phyloP scores from a whole-genome alignment of 805 yeast genomes.

The Candida bentonensis region DNA sequence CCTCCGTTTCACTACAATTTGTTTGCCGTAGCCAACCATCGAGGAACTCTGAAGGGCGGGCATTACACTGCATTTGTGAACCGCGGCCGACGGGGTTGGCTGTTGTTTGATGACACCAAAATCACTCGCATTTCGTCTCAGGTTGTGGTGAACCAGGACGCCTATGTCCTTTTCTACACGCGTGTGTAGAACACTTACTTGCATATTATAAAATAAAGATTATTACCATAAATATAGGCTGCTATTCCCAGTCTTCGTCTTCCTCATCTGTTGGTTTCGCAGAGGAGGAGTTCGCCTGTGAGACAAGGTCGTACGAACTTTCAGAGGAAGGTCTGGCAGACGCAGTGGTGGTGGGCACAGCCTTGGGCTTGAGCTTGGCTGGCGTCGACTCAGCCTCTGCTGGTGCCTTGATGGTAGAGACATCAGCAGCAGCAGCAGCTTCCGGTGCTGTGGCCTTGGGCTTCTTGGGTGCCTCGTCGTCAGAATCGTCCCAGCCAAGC shows the following conservation, averaged over 20 bases:
- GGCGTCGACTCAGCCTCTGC: neutral
- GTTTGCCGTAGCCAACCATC: constrained; percentile 74
- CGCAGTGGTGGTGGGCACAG: neutral
- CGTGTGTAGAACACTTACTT: constrained; percentile 21
- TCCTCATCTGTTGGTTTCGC: constrained; percentile 6
- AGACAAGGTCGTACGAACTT: constrained; percentile 1
- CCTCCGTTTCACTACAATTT: constrained; percentile 71
- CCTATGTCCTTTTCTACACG: constrained; percentile 70
- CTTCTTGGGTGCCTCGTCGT: constrained; percentile 13
- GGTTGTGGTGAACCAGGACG: constrained; percentile 52
- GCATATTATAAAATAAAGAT: constrained; percentile 1
- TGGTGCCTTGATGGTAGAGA: neutral
- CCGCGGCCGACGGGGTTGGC: constrained; percentile 57
- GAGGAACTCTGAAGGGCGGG: constrained; percentile 70
- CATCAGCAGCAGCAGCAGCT: neutral
- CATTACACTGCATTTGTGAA: constrained; percentile 77
- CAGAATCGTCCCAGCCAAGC: constrained; percentile 22
- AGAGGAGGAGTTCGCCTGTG: neutral
- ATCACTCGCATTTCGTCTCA: constrained; percentile 36
- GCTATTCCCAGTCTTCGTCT: constrained; percentile 1
- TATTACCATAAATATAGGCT: neutral
- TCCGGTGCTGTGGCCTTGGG: neutral
- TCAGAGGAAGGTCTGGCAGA: neutral
- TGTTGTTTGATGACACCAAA: constrained; percentile 67
- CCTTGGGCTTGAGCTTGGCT: neutral